Evolutionary conservation across 345 rosid genomes (phyloP), one percentile per base, ranked within the genome.

Genomic region (Luvunga scandens): DNA sequence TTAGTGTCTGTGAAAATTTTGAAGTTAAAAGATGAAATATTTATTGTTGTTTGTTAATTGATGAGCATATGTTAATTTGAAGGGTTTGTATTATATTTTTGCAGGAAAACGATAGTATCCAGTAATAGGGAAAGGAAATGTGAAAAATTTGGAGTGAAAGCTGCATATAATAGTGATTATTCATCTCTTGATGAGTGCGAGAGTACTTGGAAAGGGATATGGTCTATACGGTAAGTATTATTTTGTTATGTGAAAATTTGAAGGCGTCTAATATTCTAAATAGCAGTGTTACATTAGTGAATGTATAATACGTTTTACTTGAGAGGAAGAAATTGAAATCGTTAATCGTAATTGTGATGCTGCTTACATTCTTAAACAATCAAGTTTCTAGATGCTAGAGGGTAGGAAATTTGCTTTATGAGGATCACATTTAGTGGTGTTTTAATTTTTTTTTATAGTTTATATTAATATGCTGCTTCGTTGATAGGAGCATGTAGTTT

Each of bases 121-220:
- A 38, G 69, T 10, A 8, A 69, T 48, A 50, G 48, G 61, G 65
- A 27, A 50, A 78, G 59, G 53, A 71, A 55, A 64, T 71, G 25
- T 22, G 33, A 25, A 30, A 45, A 5, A 16, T n/a, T 16, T 50
- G 14, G 27, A 48, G 65, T 71, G 70, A 71, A 78, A 62, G 81
- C 81, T 0, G 48, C 14, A 5, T 33, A 62, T 24, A 45, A 31
- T 4, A 53, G 65, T 27, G 78, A 16, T 30, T 19, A 33, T 36
- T 76, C 55, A 8, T 42, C 50, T 9, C 25, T 75, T 75, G 76
- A 78, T 16, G 61, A 62, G 21, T 31, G 71, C 31, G 74, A 62
- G 50, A 78, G 55, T 71, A 31, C 33, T 9, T 48, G 81, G 81
- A 24, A 45, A 70, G 81, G 76, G 36, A 70, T 70, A 45, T 78